These are phyloP conservation scores for Hygrophoropsis aurantiaca DNA, from an alignment of 768 basidiomycete species.

Conservation along the genomic window DNA sequence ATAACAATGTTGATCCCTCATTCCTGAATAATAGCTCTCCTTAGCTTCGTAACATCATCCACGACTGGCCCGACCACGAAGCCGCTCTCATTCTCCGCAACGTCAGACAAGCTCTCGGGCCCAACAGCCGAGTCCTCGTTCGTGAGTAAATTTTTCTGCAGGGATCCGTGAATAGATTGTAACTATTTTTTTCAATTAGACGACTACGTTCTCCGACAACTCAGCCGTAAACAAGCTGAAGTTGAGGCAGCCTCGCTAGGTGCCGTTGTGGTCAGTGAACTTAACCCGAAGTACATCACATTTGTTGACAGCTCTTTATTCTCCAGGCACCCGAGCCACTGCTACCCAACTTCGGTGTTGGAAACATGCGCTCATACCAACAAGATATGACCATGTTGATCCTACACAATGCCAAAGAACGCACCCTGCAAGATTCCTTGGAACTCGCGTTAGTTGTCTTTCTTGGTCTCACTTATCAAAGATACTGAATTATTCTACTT, in stretches of 20 bases:
- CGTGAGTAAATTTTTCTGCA: constrained; percentile 19
- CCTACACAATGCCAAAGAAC: constrained; percentile 31
- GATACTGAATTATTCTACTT: constrained; percentile 5
- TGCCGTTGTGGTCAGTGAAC: constrained; percentile 13
- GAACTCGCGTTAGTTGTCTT: constrained; percentile 24
- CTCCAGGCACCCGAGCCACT: constrained; percentile 33
- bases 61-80: constrained; percentile 34
- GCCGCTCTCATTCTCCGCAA: constrained; percentile 25
- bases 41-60: constrained; percentile 23
- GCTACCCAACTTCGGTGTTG: constrained; percentile 32
- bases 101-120: constrained; percentile 27
- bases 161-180: not conserved
- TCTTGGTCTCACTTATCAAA: not conserved
- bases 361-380: constrained; percentile 26
- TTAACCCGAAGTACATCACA: not conserved
- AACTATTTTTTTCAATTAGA: constrained; percentile 11
- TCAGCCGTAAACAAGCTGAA: constrained; percentile 12
- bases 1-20: not conserved
- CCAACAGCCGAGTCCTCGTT: constrained; percentile 30
- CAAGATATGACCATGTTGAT: constrained; percentile 31
- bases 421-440: constrained; percentile 26
- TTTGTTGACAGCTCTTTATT: not conserved
- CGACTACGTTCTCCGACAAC: constrained; percentile 19
- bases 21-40: not conserved
- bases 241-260: constrained; percentile 12